Conservation (phyloP, 2,329 filamentous ascomycete genomes). For the Pseudocercospora vitis region DNA sequence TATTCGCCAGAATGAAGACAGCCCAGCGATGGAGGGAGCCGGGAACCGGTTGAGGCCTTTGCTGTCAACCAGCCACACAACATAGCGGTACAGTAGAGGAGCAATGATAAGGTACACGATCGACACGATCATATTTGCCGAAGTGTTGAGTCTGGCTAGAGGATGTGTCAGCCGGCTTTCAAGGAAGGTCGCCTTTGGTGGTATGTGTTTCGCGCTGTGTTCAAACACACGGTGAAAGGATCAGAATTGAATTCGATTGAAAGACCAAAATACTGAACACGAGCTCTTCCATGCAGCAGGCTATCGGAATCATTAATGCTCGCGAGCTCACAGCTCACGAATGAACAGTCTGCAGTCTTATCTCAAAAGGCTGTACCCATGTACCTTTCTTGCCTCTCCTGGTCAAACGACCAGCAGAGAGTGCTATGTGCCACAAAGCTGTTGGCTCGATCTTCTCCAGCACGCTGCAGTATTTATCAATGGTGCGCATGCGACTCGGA, state of each 20-base stretch:
- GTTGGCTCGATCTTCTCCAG: too few relatives aligned
- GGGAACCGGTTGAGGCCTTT: conserved; percentile 4
- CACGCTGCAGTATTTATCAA: too few relatives aligned
- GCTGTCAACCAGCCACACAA: neutral
- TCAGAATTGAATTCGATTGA: too few relatives aligned
- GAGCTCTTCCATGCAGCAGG: neutral
- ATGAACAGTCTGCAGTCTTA: neutral
- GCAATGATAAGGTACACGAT: neutral
- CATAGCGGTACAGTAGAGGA: neutral
- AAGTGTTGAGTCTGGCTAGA: too few relatives aligned
- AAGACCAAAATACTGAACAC: neutral
- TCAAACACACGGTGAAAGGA: too few relatives aligned
- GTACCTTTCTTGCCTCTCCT: conserved; percentile 5
- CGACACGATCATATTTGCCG: too few relatives aligned
- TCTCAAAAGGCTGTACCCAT: neutral
- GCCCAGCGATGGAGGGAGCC: neutral
- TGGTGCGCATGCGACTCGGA: too few relatives aligned
- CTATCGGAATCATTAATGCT: neutral
- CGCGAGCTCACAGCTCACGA: neutral
- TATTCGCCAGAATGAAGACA: conserved; percentile 4
- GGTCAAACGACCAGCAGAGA: neutral
- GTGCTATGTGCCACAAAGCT: neutral
- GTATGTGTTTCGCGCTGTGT: too few relatives aligned
- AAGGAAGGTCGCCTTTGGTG: too few relatives aligned
- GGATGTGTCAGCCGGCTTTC: too few relatives aligned